Evolutionary conservation across 768 basidiomycete species (phyloP).

Genomic region (Lentinula aciculospora): DNA sequence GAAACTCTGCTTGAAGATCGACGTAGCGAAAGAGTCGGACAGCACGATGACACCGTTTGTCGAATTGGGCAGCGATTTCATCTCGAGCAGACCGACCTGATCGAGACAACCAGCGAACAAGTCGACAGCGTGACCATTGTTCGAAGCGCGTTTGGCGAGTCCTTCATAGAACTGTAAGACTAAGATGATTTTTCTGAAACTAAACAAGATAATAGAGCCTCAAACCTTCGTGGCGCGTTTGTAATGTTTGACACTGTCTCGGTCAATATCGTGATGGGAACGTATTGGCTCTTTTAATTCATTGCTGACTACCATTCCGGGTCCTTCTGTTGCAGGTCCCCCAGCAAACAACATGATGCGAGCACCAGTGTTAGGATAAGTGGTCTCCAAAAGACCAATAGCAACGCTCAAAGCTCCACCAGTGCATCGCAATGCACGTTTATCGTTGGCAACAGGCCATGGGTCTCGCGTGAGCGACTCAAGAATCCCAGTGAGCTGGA

Average conservation of each 20-base stretch:
- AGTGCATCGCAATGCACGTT: constrained; percentile 88
- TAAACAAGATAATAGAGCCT: constrained; percentile 8
- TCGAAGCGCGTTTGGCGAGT: constrained; percentile 86
- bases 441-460: constrained; percentile 96
- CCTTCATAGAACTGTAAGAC: constrained; percentile 84
- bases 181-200: background rate
- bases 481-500: constrained; percentile 90
- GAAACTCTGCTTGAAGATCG: constrained; percentile 99
- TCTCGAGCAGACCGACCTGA: constrained; percentile 95
- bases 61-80: constrained; percentile 92
- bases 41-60: constrained; percentile 96
- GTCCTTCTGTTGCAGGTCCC: constrained; percentile 94
- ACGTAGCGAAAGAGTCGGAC: constrained; percentile 94
- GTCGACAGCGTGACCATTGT: constrained; percentile 93
- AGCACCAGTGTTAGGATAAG: constrained; percentile 94
- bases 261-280: constrained; percentile 97
- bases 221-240: constrained; percentile 91
- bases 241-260: constrained; percentile 94
- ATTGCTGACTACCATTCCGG: constrained; percentile 93
- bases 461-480: constrained; percentile 87
- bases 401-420: constrained; percentile 94
- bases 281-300: constrained; percentile 97
- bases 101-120: constrained; percentile 96
- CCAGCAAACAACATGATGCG: constrained; percentile 96
- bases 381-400: constrained; percentile 86